Conservation (phyloP, 1,139 yeast species). For the Zygotorulaspora mrakii region DNA sequence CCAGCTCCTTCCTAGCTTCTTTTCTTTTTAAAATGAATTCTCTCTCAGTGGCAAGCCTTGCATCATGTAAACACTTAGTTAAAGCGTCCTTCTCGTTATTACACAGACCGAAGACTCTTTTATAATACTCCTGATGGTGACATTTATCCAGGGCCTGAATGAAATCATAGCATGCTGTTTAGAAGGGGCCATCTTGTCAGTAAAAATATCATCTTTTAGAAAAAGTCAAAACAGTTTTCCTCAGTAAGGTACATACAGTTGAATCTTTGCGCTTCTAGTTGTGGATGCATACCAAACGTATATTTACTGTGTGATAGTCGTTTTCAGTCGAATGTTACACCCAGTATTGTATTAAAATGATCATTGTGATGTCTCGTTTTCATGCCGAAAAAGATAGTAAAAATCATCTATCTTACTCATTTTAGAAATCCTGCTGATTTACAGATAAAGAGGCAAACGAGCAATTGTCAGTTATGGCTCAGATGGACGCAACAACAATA, state of each 20-base stretch:
- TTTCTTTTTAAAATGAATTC: constrained; percentile 56
- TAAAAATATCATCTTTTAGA: constrained; percentile 1
- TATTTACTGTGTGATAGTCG: neutral
- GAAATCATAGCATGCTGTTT: constrained; percentile 64
- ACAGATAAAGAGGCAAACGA: too few relatives aligned
- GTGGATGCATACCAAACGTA: constrained; percentile 40
- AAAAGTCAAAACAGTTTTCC: too few relatives aligned
- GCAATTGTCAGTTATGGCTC: too few relatives aligned
- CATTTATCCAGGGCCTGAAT: constrained; percentile 90
- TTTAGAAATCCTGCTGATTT: too few relatives aligned
- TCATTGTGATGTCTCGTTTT: too few relatives aligned
- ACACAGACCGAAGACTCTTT: constrained; percentile 80
- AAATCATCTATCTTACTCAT: too few relatives aligned
- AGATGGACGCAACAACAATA: neutral
- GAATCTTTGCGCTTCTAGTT: constrained; percentile 42
- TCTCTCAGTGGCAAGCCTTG: constrained; percentile 66
- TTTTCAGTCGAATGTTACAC: too few relatives aligned
- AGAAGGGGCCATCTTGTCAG: constrained; percentile 7
- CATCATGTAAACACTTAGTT: constrained; percentile 71
- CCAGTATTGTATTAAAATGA: too few relatives aligned
- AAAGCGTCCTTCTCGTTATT: constrained; percentile 80
- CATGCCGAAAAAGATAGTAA: constrained; percentile 1
- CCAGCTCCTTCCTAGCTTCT: constrained; percentile 53
- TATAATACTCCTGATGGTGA: constrained; percentile 66
- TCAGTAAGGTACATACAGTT: constrained; percentile 37